A percentile compares a stretch with the other conserved stretches of the same genome.
These are phyloP conservation scores for Candida frijolesensis DNA, from an alignment of 1,139 yeast genomes.

Conservation along the genomic window DNA sequence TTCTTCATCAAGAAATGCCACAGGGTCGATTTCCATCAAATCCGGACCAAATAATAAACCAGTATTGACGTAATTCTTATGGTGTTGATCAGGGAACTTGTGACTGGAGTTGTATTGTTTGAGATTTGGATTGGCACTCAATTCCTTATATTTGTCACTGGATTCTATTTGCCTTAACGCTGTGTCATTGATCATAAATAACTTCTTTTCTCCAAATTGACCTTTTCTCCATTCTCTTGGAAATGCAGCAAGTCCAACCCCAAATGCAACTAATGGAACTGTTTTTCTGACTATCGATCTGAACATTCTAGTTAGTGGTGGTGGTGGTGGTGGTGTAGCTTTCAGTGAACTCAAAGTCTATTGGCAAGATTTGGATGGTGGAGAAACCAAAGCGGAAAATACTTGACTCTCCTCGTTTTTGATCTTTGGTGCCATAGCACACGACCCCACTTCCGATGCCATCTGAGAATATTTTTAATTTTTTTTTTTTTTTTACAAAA, in stretches of 20 bases:
- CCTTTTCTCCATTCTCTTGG: conserved; percentile 41
- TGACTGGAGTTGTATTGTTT: conserved; percentile 36
- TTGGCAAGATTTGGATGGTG: neutral
- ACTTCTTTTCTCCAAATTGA: conserved; percentile 18
- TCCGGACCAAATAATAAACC: conserved; percentile 66
- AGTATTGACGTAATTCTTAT: conserved; percentile 61
- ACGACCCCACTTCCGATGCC: neutral
- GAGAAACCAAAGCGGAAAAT: neutral
- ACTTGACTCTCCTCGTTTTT: neutral
- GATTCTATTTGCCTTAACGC: conserved; percentile 34
- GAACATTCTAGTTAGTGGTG: conserved; percentile 21
- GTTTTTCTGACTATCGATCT: conserved; percentile 26
- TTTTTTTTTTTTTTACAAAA: conserved; percentile 1
- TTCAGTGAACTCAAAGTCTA: neutral
- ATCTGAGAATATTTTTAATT: neutral
- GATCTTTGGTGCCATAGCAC: neutral
- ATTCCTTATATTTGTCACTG: conserved; percentile 32
- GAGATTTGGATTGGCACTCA: conserved; percentile 29
- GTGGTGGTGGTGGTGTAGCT: neutral
- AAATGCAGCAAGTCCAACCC: conserved; percentile 49
- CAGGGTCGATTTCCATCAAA: conserved; percentile 68
- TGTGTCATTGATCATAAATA: conserved; percentile 33
- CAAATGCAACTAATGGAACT: conserved; percentile 45
- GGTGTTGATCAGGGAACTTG: conserved; percentile 63
- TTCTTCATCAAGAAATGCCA: conserved; percentile 50